phyloP scores from a whole-genome alignment of 352 stramenopile genomes.

The Poterioochromonas sp. region DNA sequence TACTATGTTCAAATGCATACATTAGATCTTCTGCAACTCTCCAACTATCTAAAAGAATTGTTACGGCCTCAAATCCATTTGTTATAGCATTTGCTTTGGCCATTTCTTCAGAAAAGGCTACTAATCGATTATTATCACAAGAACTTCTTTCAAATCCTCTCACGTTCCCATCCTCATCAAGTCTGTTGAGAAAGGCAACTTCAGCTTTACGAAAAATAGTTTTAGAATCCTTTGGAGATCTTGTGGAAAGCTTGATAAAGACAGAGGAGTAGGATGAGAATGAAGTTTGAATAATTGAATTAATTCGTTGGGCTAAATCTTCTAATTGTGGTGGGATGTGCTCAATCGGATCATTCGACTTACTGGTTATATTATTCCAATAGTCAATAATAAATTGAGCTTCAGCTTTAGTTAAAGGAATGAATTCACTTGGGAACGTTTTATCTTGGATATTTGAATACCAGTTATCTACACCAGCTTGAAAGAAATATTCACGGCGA shows the following conservation, averaged over 20 bases:
- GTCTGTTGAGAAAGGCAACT: neutral
- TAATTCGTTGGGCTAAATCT: neutral
- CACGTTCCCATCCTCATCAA: neutral
- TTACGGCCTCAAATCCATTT: constrained; percentile 4
- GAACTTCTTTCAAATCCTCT: neutral
- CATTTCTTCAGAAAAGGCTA: constrained; percentile 5
- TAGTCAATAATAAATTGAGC: neutral
- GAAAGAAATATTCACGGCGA: neutral
- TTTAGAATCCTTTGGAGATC: constrained; percentile 25
- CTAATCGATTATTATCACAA: neutral
- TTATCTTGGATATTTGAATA: neutral
- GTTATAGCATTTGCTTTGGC: neutral
- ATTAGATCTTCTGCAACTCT: constrained; percentile 14
- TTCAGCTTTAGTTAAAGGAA: neutral
- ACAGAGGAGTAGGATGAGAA: neutral
- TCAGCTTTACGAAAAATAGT: constrained; percentile 10
- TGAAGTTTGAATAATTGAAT: neutral
- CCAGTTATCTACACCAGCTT: constrained; percentile 9
- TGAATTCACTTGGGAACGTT: neutral
- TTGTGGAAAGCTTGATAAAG: constrained; percentile 1
- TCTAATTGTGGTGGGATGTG: constrained; percentile 1
- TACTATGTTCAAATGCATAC: neutral
- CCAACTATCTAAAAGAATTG: neutral
- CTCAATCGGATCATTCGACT: neutral
- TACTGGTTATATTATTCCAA: neutral